These are phyloP conservation scores for Podaxis rugospora DNA, from an alignment of 768 basidiomycete species.

Conservation along the genomic window DNA sequence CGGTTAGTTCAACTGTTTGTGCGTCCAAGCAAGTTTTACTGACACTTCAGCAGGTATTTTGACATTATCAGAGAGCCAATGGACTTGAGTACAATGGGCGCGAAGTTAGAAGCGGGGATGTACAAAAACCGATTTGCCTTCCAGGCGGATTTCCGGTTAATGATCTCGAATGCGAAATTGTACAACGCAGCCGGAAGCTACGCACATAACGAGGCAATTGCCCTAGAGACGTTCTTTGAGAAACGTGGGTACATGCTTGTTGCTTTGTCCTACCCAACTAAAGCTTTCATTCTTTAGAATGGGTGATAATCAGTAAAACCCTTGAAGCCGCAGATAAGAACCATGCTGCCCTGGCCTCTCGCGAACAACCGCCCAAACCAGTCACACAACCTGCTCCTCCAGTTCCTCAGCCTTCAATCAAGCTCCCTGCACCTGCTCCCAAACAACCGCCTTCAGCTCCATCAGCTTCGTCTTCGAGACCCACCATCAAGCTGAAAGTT, in stretches of 20 bases:
- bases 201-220: slow-evolving; percentile 71
- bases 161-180: slow-evolving; percentile 80
- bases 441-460: slow-evolving; percentile 16
- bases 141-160: slow-evolving; percentile 80
- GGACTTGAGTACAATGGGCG: slow-evolving; percentile 87
- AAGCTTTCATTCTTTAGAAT: slow-evolving; percentile 47
- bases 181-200: slow-evolving; percentile 76
- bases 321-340: slow-evolving; percentile 62
- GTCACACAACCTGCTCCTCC: background rate
- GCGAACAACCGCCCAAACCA: slow-evolving; percentile 7
- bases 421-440: slow-evolving; percentile 36
- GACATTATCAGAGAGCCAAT: slow-evolving; percentile 89
- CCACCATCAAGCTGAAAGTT: slow-evolving; percentile 68
- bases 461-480: slow-evolving; percentile 37
- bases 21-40: slow-evolving; percentile 4
- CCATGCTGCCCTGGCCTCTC: slow-evolving; percentile 20
- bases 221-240: slow-evolving; percentile 79
- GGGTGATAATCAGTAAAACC: slow-evolving; percentile 84
- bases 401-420: slow-evolving; percentile 21
- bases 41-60: slow-evolving; percentile 63
- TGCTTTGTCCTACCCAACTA: background rate
- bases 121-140: slow-evolving; percentile 85
- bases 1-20: slow-evolving; percentile 45
- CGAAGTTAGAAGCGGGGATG: slow-evolving; percentile 81
- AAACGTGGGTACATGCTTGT: slow-evolving; percentile 55